These are phyloP conservation scores for Friedmanniomyces endolithicus DNA, from an alignment of 495 filamentous ascomycete genomes.

Conservation along the genomic window DNA sequence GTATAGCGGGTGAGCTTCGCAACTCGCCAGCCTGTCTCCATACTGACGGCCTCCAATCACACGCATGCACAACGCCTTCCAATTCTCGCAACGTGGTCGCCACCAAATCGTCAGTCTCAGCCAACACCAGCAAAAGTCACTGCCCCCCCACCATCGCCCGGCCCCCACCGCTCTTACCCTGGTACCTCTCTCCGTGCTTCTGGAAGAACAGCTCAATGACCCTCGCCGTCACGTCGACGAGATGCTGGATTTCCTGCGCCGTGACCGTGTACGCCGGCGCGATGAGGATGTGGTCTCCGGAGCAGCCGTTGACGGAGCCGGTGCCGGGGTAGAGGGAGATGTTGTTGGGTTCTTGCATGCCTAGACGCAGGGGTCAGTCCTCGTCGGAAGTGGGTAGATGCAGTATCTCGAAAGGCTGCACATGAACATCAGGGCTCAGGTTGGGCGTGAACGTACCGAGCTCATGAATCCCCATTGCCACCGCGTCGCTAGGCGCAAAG, in stretches of 20 bases:
- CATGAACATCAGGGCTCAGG: not conserved
- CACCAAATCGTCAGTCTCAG: too few species aligned
- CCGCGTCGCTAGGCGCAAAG: constrained; percentile 28
- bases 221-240: constrained; percentile 23
- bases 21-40: not conserved
- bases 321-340: constrained; percentile 59
- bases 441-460: constrained; percentile 22
- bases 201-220: constrained; percentile 28
- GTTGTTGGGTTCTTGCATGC: constrained; percentile 34
- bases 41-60: too few species aligned
- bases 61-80: too few species aligned
- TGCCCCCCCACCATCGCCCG: not conserved
- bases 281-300: constrained; percentile 65
- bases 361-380: constrained; percentile 15
- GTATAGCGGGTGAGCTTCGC: too few species aligned
- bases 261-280: constrained; percentile 60
- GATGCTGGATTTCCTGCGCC: constrained; percentile 23
- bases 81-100: too few species aligned
- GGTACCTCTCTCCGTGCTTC: not conserved
- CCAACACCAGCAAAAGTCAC: not conserved
- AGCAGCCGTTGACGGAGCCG: constrained; percentile 53
- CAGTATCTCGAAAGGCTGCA: not conserved
- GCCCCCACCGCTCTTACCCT: not conserved
- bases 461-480: constrained; percentile 28
- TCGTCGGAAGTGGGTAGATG: constrained; percentile 37